Evolutionary conservation across 2,329 filamentous ascomycete genomes (phyloP).

Genomic region (Penicillium sp.): DNA sequence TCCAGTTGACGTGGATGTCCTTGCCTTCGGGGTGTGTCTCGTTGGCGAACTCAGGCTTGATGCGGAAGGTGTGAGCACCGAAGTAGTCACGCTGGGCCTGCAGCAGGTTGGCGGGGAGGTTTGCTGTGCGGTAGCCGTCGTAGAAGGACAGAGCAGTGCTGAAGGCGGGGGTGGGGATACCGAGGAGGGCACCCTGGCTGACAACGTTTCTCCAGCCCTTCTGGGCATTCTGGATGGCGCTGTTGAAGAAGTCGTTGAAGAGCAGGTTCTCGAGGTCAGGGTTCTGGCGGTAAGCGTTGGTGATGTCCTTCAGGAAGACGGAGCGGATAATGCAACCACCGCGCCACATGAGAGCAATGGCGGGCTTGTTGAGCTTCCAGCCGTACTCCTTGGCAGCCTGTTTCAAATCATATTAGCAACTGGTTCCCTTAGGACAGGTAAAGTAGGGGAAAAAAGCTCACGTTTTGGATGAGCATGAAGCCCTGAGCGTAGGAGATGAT

Average conservation of each 20-base stretch:
- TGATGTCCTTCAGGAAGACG: constrained; percentile 99
- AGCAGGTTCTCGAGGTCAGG: constrained; percentile 96
- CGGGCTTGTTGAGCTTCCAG: constrained; percentile 99
- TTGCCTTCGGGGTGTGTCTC: constrained; percentile 81
- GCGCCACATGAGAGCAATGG: constrained; percentile 99
- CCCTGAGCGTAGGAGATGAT: constrained; percentile 99
- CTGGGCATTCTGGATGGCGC: constrained; percentile 97
- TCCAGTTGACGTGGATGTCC: constrained; percentile 99
- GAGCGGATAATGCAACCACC: constrained; percentile 99
- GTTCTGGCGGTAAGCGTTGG: constrained; percentile 91
- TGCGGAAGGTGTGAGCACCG: constrained; percentile 86
- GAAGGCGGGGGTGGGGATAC: constrained; percentile 96
- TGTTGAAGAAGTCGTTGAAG: constrained; percentile 99
- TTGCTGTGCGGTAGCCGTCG: constrained; percentile 96
- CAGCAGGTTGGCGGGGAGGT: constrained; percentile 96
- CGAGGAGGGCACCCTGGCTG: constrained; percentile 87
- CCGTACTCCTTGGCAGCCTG: constrained; percentile 92
- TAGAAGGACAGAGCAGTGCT: constrained; percentile 97
- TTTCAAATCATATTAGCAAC: constrained; percentile 15
- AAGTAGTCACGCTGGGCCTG: constrained; percentile 99
- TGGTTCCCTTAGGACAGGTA: background rate
- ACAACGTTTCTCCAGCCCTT: constrained; percentile 90
- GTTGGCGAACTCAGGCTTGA: constrained; percentile 80
- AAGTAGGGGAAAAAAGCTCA: constrained; percentile 50
- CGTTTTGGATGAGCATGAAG: constrained; percentile 99